Conservation (phyloP, 768 basidiomycete genomes). For the Trametes coccinea region DNA sequence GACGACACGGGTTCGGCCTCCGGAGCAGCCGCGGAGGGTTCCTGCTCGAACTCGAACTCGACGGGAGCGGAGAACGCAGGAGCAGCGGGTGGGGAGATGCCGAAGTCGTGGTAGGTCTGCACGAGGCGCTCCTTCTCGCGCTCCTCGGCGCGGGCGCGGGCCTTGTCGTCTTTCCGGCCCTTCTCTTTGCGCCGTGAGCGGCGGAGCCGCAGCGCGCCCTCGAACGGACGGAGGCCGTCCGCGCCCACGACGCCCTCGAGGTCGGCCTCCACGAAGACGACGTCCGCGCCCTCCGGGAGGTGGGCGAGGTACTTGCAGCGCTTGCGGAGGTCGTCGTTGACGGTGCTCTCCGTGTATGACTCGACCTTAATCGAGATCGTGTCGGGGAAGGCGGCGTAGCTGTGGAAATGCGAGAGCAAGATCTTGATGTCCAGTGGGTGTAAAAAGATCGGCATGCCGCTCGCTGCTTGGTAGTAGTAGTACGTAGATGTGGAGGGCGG, state of each 20-base stretch:
- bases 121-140: conserved; percentile 52
- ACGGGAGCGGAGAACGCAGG: conserved; percentile 16
- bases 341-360: conserved; percentile 68
- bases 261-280: conserved; percentile 91
- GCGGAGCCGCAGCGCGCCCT: conserved; percentile 76
- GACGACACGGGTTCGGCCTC: conserved; percentile 32
- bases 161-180: conserved; percentile 83
- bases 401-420: conserved; percentile 78
- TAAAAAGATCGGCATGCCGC: conserved; percentile 88
- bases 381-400: conserved; percentile 83
- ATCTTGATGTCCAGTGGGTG: conserved; percentile 97
- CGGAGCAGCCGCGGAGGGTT: conserved; percentile 64
- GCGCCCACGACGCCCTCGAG: conserved; percentile 73
- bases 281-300: conserved; percentile 88
- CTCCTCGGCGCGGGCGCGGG: conserved; percentile 76
- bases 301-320: conserved; percentile 96
- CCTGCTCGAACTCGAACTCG: conserved; percentile 32
- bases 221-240: conserved; percentile 80
- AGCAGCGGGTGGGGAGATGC: conserved; percentile 8
- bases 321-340: conserved; percentile 92
- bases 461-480: conserved; percentile 94
- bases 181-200: conserved; percentile 76
- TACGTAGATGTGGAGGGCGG: conserved; percentile 88
- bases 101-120: conserved; percentile 26
- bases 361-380: conserved; percentile 80